Conservation (phyloP, 2,329 filamentous ascomycete species). For the Paraphaeosphaeria minitans region DNA sequence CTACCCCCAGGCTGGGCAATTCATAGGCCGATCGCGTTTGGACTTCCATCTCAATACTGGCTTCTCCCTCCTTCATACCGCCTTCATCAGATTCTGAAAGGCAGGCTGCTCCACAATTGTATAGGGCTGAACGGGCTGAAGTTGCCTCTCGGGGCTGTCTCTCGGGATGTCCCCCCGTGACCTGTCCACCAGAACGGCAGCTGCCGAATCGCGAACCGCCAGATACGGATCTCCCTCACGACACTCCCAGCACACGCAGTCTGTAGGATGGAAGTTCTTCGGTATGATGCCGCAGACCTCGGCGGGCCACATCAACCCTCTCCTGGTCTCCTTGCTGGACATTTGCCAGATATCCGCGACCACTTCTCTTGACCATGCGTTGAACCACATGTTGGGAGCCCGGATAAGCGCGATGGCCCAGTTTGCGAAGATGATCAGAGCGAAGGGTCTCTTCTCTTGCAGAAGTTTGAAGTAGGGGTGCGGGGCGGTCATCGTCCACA, state of each 20-base stretch:
- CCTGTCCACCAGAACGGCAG: constrained; percentile 16
- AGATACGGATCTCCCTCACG: constrained; percentile 13
- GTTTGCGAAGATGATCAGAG: constrained; percentile 25
- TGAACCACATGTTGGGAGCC: constrained; percentile 27
- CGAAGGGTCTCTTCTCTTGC: constrained; percentile 18
- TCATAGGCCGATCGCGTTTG: too few relatives aligned
- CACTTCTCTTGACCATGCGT: constrained; percentile 24
- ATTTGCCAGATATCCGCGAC: constrained; percentile 19
- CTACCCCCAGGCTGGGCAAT: too few relatives aligned
- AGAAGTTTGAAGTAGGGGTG: constrained; percentile 22
- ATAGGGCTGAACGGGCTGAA: constrained; percentile 7
- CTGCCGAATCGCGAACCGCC: constrained; percentile 12
- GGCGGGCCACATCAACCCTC: constrained; percentile 18
- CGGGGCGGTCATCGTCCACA: constrained; percentile 24
- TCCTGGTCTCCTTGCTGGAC: constrained; percentile 17
- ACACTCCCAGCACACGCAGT: constrained; percentile 19
- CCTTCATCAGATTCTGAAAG: background rate
- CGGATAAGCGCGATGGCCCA: constrained; percentile 27
- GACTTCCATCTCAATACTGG: too few relatives aligned
- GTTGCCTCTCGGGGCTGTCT: constrained; percentile 4
- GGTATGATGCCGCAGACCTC: constrained; percentile 19
- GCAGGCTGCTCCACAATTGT: constrained; percentile 7
- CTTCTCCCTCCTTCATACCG: background rate
- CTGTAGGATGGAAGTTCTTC: constrained; percentile 11
- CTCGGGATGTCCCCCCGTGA: constrained; percentile 1